These are phyloP conservation scores for Exophiala viscosa DNA, from an alignment of 2,329 filamentous ascomycete species.

Conservation along the genomic window DNA sequence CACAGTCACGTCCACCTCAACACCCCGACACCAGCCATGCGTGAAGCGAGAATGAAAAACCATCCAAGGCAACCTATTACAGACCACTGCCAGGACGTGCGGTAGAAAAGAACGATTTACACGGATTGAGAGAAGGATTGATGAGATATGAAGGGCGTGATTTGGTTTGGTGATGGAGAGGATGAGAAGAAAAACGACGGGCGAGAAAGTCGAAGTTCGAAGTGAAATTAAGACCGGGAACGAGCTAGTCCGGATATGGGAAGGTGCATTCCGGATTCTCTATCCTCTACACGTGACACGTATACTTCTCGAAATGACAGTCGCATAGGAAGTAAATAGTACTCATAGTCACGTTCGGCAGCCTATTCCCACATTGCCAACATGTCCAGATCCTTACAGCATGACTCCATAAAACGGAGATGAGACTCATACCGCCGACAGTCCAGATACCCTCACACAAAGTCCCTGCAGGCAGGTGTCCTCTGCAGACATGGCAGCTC, in stretches of 20 bases:
- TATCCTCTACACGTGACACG: neutral
- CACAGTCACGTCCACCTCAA: constrained; percentile 27
- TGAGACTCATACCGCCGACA: constrained; percentile 1
- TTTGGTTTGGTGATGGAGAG: constrained; percentile 9
- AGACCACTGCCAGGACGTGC: constrained; percentile 19
- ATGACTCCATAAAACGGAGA: constrained; percentile 5
- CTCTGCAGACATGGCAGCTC: constrained; percentile 23
- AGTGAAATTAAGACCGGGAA: neutral
- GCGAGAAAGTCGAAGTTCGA: constrained; percentile 4
- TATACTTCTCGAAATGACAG: too few species aligned
- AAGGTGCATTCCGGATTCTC: neutral
- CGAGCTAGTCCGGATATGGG: neutral
- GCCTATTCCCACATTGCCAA: too few species aligned
- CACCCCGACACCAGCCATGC: constrained; percentile 27
- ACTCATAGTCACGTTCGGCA: too few species aligned
- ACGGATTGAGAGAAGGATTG: constrained; percentile 17
- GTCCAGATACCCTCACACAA: neutral
- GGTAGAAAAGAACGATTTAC: constrained; percentile 8
- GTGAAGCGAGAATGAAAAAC: constrained; percentile 23
- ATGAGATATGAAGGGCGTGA: constrained; percentile 11
- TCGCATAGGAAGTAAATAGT: too few species aligned
- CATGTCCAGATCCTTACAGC: neutral
- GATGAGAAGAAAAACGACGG: constrained; percentile 8
- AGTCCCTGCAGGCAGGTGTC: neutral
- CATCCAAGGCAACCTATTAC: constrained; percentile 26